Evolutionary conservation across 1,139 yeast genomes (phyloP).

Genomic region (Groenewaldozyma auringiensis): DNA sequence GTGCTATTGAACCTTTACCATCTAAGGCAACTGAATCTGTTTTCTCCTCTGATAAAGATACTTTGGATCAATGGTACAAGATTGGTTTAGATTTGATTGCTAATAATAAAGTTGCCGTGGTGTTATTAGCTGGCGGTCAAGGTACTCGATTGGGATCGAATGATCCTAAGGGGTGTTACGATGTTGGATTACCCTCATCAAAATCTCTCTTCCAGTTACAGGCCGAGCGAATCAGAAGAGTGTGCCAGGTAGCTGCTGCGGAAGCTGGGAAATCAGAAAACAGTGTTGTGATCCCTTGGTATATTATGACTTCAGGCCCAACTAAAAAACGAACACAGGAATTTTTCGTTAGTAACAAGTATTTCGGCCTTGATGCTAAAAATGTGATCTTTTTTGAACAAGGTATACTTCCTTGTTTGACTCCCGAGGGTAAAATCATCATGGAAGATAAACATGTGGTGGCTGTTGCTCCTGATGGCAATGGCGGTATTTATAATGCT

Average conservation of each 20-base stretch:
- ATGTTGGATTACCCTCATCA: slow-evolving; percentile 75
- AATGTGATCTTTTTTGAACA: slow-evolving; percentile 83
- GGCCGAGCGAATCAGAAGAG: slow-evolving; percentile 68
- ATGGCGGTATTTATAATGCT: slow-evolving; percentile 93
- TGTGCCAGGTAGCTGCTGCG: slow-evolving; percentile 50
- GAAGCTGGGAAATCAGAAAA: slow-evolving; percentile 17
- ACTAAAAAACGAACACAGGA: slow-evolving; percentile 70
- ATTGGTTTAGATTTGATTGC: slow-evolving; percentile 65
- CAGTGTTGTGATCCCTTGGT: slow-evolving; percentile 57
- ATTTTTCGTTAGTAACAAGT: slow-evolving; percentile 53
- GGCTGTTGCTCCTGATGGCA: slow-evolving; percentile 94
- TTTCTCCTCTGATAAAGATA: slow-evolving; percentile 20
- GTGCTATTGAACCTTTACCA: slow-evolving; percentile 32
- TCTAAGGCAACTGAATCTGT: slow-evolving; percentile 30
- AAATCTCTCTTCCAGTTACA: slow-evolving; percentile 87
- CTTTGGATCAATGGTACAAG: slow-evolving; percentile 39
- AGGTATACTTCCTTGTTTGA: slow-evolving; percentile 90
- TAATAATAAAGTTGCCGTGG: slow-evolving; percentile 71
- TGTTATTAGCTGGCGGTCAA: slow-evolving; percentile 96
- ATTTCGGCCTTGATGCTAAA: slow-evolving; percentile 56
- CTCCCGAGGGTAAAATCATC: slow-evolving; percentile 64
- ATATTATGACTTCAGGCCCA: slow-evolving; percentile 93
- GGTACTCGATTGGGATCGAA: slow-evolving; percentile 90
- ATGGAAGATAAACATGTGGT: slow-evolving; percentile 48
- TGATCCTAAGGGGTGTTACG: slow-evolving; percentile 89